These are phyloP conservation scores for Zygnema cylindricum DNA, from an alignment of 139 green algal genomes.

Conservation along the genomic window DNA sequence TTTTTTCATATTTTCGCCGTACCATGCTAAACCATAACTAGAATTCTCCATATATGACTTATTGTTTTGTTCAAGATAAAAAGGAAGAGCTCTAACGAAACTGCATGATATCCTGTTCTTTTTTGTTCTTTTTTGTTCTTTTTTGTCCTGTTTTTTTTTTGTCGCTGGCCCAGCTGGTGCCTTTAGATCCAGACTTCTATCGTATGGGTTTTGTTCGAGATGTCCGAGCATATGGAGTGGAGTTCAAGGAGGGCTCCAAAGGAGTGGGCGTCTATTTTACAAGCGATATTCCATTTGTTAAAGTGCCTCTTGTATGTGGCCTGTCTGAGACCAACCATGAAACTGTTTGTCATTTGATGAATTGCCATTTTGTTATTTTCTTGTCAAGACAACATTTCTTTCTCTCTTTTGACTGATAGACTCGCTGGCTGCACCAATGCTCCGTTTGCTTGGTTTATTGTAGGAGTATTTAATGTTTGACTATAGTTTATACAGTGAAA, in stretches of 20 bases:
- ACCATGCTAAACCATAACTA: too few relatives aligned
- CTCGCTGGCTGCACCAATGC: too few relatives aligned
- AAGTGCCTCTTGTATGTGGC: slow-evolving; percentile 2
- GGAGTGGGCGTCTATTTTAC: slow-evolving; percentile 25
- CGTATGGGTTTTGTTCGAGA: slow-evolving; percentile 32
- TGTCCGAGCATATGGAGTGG: slow-evolving; percentile 25
- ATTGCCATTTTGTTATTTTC: too few relatives aligned
- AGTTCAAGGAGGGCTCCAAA: slow-evolving; percentile 15
- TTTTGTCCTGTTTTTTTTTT: background rate
- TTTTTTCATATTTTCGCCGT: too few relatives aligned
- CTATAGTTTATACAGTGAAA: too few relatives aligned
- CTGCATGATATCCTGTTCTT: background rate
- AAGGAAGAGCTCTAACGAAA: background rate
- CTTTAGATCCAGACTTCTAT: slow-evolving; percentile 31
- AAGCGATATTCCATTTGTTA: background rate
- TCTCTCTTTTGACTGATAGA: too few relatives aligned
- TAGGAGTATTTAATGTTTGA: too few relatives aligned
- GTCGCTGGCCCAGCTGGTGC: background rate
- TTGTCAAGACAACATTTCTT: too few relatives aligned
- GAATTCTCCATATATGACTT: too few relatives aligned
- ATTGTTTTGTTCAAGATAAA: background rate
- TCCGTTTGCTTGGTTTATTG: too few relatives aligned
- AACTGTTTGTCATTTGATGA: too few relatives aligned
- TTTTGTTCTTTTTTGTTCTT: background rate
- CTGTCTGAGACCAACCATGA: too few relatives aligned